phyloP scores from a whole-genome alignment of 2,329 filamentous ascomycete genomes.

The Penicillium sp. region DNA sequence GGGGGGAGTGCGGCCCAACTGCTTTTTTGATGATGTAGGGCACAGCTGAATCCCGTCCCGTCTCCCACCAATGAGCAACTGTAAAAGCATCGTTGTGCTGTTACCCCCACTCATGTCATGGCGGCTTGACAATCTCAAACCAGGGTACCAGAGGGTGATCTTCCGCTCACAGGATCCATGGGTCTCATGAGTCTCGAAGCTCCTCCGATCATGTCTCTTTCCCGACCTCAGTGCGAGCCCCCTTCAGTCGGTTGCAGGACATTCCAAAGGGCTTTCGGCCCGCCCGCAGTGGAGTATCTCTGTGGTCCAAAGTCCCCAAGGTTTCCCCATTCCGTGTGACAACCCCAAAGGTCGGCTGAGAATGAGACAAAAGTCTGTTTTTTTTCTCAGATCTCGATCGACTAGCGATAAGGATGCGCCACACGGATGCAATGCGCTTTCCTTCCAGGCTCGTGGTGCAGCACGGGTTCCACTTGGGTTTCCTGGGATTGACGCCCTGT shows the following conservation, averaged over 20 bases:
- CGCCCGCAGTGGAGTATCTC: neutral
- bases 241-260: constrained; percentile 9
- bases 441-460: constrained; percentile 9
- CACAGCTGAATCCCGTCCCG: neutral
- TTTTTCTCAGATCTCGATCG: constrained; percentile 18
- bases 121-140: constrained; percentile 1
- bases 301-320: neutral
- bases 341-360: neutral
- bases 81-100: neutral
- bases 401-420: constrained; percentile 19
- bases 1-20: constrained; percentile 1
- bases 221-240: neutral
- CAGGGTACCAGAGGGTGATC: constrained; percentile 3
- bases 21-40: constrained; percentile 4
- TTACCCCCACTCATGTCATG: constrained; percentile 6
- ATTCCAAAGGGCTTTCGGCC: constrained; percentile 1
- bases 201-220: neutral
- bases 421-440: constrained; percentile 13
- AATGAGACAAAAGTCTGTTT: constrained; percentile 5
- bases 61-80: constrained; percentile 2
- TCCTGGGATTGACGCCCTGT: constrained; percentile 12
- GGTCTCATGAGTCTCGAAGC: neutral
- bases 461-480: constrained; percentile 13
- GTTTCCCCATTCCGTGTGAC: constrained; percentile 4
- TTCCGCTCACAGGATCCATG: neutral